Evolutionary conservation across 192 early-diverging fungal species (phyloP).

Genomic region (Anaeromyces robustus): DNA sequence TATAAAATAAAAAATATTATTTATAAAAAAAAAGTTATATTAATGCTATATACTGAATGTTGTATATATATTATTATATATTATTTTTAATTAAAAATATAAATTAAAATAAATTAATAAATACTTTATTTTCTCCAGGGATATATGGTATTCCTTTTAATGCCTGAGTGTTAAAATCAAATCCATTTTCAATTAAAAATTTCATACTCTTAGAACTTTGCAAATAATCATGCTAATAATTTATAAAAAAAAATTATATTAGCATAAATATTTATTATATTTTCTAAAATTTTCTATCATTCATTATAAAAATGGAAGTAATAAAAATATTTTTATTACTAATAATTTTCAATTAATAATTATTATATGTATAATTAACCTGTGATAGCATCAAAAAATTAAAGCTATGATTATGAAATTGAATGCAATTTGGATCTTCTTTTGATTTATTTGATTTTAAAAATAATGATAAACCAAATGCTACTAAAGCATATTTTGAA

Average conservation of each 20-base stretch:
- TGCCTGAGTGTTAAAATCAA: background rate
- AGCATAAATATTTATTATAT: too few species aligned
- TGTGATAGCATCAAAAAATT: background rate
- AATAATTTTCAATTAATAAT: too few species aligned
- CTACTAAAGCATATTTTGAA: slow-evolving; percentile 57
- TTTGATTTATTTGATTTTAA: slow-evolving; percentile 5
- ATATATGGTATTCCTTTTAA: background rate
- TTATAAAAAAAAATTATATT: too few species aligned
- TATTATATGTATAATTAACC: background rate
- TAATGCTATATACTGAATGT: too few species aligned
- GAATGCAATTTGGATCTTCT: background rate
- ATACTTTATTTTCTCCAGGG: background rate
- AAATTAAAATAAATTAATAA: background rate
- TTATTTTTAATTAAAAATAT: too few species aligned
- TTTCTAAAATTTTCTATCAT: too few species aligned
- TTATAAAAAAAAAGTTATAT: too few species aligned
- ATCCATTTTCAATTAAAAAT: background rate
- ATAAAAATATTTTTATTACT: too few species aligned
- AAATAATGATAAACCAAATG: slow-evolving; percentile 69
- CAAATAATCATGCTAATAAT: background rate
- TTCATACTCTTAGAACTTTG: background rate
- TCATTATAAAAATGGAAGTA: too few species aligned
- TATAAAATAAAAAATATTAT: too few species aligned
- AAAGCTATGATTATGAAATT: background rate
- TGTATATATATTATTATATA: too few species aligned